A percentile compares a stretch with the other conserved stretches of the same genome.
phyloP scores from a whole-genome alignment of 1,139 yeast species.

The Blastobotrys proliferans region DNA sequence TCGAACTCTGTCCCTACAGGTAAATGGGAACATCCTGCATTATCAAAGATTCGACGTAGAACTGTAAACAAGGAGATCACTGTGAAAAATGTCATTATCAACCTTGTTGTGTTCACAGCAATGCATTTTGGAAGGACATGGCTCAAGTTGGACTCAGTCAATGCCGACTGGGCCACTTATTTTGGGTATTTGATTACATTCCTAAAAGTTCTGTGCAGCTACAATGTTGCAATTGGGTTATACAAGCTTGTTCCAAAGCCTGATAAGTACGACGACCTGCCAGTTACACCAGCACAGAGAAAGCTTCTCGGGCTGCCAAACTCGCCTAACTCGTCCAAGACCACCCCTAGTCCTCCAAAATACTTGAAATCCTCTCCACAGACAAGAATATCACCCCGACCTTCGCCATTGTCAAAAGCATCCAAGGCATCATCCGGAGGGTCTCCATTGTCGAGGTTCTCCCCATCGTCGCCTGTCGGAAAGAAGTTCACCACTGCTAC shows the following conservation, averaged over 20 bases:
- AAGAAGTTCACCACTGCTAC: not conserved
- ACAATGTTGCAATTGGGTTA: constrained; percentile 38
- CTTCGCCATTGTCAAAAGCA: constrained; percentile 31
- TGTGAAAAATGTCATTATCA: constrained; percentile 34
- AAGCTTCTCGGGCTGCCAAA: constrained; percentile 41
- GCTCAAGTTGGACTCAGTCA: constrained; percentile 17
- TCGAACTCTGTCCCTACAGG: constrained; percentile 24
- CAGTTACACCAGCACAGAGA: constrained; percentile 41
- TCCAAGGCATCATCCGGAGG: constrained; percentile 5
- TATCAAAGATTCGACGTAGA: constrained; percentile 22
- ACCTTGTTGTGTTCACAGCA: constrained; percentile 30
- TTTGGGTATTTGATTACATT: constrained; percentile 1
- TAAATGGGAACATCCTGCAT: constrained; percentile 28
- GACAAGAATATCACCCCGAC: constrained; percentile 24
- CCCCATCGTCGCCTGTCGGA: constrained; percentile 16
- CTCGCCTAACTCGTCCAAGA: constrained; percentile 22
- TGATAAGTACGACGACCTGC: constrained; percentile 40
- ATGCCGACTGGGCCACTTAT: constrained; percentile 8
- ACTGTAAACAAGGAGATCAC: constrained; percentile 38
- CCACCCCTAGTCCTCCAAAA: constrained; percentile 30
- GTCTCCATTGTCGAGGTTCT: constrained; percentile 17
- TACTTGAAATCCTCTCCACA: constrained; percentile 30
- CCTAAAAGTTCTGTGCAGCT: constrained; percentile 35
- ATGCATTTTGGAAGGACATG: constrained; percentile 32
- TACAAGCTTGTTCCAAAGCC: constrained; percentile 36